phyloP scores from a whole-genome alignment of 2,329 filamentous ascomycete genomes.

The Claviceps capensis region DNA sequence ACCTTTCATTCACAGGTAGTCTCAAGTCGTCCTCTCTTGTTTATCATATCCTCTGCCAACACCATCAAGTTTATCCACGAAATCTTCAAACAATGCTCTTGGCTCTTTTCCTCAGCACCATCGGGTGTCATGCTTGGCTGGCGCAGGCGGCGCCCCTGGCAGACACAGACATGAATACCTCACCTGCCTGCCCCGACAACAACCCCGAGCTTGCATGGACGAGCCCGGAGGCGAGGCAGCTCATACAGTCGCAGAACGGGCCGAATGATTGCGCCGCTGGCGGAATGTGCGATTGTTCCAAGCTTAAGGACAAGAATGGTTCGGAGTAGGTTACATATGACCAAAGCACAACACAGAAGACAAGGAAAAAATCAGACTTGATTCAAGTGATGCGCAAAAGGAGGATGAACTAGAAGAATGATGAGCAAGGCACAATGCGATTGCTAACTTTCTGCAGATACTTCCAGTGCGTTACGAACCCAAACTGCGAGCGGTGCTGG shows the following conservation, averaged over 20 bases:
- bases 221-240: neutral
- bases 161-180: neutral
- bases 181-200: neutral
- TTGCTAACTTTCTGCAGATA: constrained; percentile 11
- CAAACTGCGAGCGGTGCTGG: constrained; percentile 16
- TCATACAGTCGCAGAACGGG: neutral
- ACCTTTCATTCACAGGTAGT: too few relatives aligned
- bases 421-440: rapidly evolving
- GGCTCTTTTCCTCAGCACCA: neutral
- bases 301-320: constrained; percentile 15
- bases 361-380: too few relatives aligned
- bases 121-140: neutral
- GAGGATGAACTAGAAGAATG: neutral
- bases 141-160: neutral
- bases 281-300: constrained; percentile 15
- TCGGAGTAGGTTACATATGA: constrained; percentile 12
- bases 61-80: neutral
- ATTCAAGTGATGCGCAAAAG: too few relatives aligned
- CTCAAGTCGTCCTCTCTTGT: too few relatives aligned
- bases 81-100: neutral
- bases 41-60: too few relatives aligned
- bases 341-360: neutral
- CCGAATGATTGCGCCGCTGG: too few relatives aligned
- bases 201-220: too few relatives aligned
- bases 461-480: constrained; percentile 22